Percentiles rank a stretch among this genome's conserved stretches.
Evolutionary conservation across 164 flowering plant genomes (phyloP).

Genomic region (Platanus orientalis): DNA sequence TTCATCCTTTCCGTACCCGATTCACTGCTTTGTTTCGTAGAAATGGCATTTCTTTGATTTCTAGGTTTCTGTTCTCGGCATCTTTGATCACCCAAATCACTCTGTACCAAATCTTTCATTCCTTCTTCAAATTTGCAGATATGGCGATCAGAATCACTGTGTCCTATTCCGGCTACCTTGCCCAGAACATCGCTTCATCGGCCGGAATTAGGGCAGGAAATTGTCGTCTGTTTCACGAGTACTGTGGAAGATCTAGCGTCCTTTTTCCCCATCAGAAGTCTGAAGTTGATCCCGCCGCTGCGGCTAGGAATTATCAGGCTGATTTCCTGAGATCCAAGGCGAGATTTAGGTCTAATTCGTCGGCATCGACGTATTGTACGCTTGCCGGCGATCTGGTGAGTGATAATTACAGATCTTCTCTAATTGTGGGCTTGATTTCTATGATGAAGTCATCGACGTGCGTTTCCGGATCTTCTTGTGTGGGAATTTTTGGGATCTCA

Average conservation of each 20-base stretch:
- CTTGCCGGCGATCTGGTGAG: constrained; percentile 6
- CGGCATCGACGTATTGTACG: constrained; percentile 21
- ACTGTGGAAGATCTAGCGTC: constrained; percentile 31
- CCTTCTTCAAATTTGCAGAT: constrained; percentile 3
- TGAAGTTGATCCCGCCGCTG: constrained; percentile 22
- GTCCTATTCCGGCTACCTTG: constrained; percentile 56
- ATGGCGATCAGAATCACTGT: constrained; percentile 71
- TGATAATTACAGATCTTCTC: constrained; percentile 20
- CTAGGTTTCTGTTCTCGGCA: constrained; percentile 15
- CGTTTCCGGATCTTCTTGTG: constrained; percentile 13
- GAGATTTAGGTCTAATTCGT: constrained; percentile 7
- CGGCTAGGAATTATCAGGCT: constrained; percentile 14
- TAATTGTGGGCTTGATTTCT: constrained; percentile 35
- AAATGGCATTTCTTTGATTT: constrained; percentile 23
- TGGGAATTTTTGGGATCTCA: constrained; percentile 34
- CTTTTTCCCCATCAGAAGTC: constrained; percentile 26
- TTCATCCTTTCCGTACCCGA: constrained; percentile 23
- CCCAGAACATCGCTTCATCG: constrained; percentile 44
- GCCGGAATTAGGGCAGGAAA: constrained; percentile 34
- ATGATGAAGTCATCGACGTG: constrained; percentile 33
- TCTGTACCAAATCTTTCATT: background rate
- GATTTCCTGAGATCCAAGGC: constrained; percentile 9
- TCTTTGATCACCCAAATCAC: background rate
- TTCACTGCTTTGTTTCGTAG: constrained; percentile 13
- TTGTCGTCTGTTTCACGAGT: constrained; percentile 44